Evolutionary conservation across 345 rosid genomes (phyloP).

Genomic region (Stellera chamaejasme): DNA sequence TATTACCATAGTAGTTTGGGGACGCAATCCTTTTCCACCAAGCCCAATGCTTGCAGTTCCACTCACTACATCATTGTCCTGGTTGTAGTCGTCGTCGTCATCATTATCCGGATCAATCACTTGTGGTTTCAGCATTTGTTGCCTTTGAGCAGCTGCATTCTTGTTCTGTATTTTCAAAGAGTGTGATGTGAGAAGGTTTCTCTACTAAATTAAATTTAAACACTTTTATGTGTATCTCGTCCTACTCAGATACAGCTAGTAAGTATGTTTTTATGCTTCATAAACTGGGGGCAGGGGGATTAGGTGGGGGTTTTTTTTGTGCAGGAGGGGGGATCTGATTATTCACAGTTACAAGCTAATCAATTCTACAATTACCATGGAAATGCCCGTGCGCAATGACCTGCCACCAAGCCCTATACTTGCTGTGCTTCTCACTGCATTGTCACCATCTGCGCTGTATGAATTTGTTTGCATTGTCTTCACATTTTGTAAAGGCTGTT

Average conservation of each 20-base stretch:
- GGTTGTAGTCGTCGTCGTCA: conserved; percentile 24
- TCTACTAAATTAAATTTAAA: background rate
- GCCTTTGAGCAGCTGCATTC: conserved; percentile 11
- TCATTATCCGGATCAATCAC: conserved; percentile 11
- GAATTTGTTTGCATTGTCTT: conserved; percentile 18
- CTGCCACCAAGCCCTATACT: conserved; percentile 45
- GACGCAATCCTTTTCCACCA: conserved; percentile 26
- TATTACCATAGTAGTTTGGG: conserved; percentile 36
- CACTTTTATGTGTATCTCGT: background rate
- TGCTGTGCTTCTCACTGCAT: conserved; percentile 18
- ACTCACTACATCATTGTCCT: conserved; percentile 25
- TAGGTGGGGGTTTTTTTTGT: too few relatives aligned
- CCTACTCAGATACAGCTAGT: too few relatives aligned
- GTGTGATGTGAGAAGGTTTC: background rate
- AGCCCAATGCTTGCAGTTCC: conserved; percentile 35
- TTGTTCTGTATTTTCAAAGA: conserved; percentile 19
- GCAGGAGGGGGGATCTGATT: too few relatives aligned
- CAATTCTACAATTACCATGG: conserved; percentile 26
- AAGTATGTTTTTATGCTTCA: too few relatives aligned
- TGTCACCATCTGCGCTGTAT: conserved; percentile 25
- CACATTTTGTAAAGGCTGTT: conserved; percentile 19
- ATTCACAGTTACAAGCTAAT: too few relatives aligned
- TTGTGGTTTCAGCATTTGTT: conserved; percentile 17
- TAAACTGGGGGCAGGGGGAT: too few relatives aligned
- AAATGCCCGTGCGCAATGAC: conserved; percentile 30